These are phyloP conservation scores for Trichaptum fuscoviolaceum DNA, from an alignment of 768 basidiomycete species.

Conservation along the genomic window DNA sequence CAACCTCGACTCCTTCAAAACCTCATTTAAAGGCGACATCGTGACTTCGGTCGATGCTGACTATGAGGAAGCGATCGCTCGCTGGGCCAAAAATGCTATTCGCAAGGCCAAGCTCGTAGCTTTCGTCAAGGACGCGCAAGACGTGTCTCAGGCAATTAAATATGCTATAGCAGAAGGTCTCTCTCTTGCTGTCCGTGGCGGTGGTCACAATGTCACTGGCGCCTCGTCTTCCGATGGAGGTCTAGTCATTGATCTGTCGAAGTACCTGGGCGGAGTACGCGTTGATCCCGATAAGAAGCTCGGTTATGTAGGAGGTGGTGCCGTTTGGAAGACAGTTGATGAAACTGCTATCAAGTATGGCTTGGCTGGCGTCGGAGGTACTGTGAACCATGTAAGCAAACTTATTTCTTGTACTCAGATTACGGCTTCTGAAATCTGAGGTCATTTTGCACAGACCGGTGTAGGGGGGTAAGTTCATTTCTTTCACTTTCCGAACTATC, in stretches of 20 bases:
- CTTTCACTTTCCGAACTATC: not conserved
- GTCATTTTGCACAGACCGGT: not conserved
- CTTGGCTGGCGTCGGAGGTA: constrained; percentile 13
- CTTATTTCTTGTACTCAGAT: not conserved
- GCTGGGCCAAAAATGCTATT: constrained; percentile 18
- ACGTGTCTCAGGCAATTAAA: constrained; percentile 16
- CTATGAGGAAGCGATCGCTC: constrained; percentile 15
- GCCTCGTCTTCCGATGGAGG: constrained; percentile 20
- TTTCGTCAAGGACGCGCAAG: constrained; percentile 18
- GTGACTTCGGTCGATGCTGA: constrained; percentile 12
- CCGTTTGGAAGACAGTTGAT: constrained; percentile 19
- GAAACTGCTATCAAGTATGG: constrained; percentile 17
- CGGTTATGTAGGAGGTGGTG: constrained; percentile 19
- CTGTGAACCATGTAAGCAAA: constrained; percentile 6
- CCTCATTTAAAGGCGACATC: constrained; percentile 19
- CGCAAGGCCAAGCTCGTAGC: constrained; percentile 14
- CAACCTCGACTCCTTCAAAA: constrained; percentile 3
- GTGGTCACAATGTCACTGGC: constrained; percentile 20
- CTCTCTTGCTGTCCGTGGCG: constrained; percentile 19
- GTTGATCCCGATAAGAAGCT: constrained; percentile 16
- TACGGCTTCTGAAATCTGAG: not conserved
- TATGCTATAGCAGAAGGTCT: constrained; percentile 14
- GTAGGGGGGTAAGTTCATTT: constrained; percentile 3
- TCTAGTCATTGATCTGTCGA: constrained; percentile 21
- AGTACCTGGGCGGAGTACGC: constrained; percentile 15